phyloP scores from a whole-genome alignment of 2,329 filamentous ascomycete genomes.

The Fusarium sp. region DNA sequence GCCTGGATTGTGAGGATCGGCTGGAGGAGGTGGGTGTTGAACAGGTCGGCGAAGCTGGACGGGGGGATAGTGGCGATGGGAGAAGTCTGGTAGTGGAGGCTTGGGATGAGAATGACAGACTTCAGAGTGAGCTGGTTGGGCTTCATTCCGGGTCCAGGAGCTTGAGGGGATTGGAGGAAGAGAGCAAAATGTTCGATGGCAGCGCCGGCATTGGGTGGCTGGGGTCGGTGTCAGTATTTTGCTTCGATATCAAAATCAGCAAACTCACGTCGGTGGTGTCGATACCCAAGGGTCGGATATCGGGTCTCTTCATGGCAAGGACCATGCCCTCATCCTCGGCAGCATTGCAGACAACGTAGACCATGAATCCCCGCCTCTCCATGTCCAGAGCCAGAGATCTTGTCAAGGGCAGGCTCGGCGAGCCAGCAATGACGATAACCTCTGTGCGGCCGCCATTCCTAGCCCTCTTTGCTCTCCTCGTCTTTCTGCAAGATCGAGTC shows the following conservation, averaged over 20 bases:
- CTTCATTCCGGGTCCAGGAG: constrained; percentile 80
- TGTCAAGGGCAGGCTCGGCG: constrained; percentile 84
- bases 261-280: constrained; percentile 81
- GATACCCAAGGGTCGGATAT: constrained; percentile 84
- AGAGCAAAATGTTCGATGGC: constrained; percentile 78
- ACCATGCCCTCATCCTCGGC: constrained; percentile 86
- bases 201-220: constrained; percentile 76
- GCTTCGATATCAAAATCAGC: neutral
- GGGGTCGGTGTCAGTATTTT: constrained; percentile 18
- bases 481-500: constrained; percentile 70
- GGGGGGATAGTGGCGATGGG: constrained; percentile 88
- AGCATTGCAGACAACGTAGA: constrained; percentile 90
- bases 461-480: constrained; percentile 81
- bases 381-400: constrained; percentile 86
- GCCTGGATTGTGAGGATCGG: constrained; percentile 90
- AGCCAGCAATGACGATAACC: constrained; percentile 89
- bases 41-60: constrained; percentile 86
- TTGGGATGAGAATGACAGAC: constrained; percentile 86
- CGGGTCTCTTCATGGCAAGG: constrained; percentile 78
- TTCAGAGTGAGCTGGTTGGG: constrained; percentile 81
- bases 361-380: constrained; percentile 91
- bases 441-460: constrained; percentile 88
- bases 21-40: constrained; percentile 91
- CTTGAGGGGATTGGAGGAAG: constrained; percentile 79
- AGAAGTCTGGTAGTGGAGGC: constrained; percentile 81